phyloP scores from a whole-genome alignment of 129 eudicot genomes.

The Logfia minima region DNA sequence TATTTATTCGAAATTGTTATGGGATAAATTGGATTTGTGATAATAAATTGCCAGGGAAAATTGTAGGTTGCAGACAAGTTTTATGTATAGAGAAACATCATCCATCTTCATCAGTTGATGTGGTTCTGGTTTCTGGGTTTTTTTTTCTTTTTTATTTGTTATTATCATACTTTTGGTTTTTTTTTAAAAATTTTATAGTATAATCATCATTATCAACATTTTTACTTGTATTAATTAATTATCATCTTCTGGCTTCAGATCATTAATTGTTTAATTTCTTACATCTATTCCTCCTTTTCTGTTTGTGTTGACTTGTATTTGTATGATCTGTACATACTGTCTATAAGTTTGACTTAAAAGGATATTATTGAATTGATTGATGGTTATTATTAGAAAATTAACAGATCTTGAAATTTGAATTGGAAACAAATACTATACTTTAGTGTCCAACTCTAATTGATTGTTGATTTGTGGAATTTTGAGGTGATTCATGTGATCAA shows the following conservation, averaged over 20 bases:
- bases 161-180: conserved; percentile 50
- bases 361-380: not conserved
- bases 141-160: conserved; percentile 45
- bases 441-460: conserved; percentile 18
- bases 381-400: conserved; percentile 6
- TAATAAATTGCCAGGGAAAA: conserved; percentile 60
- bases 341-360: not conserved
- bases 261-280: conserved; percentile 1
- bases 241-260: conserved; percentile 13
- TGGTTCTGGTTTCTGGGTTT: conserved; percentile 34
- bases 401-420: conserved; percentile 1
- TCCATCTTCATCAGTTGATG: conserved; percentile 19
- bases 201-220: conserved; percentile 52
- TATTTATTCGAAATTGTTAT: conserved; percentile 58
- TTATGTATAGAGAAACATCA: conserved; percentile 58
- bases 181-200: conserved; percentile 47
- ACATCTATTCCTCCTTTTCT: not conserved
- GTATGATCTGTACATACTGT: not conserved
- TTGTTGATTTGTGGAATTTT: conserved; percentile 27
- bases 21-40: conserved; percentile 61
- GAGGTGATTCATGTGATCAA: conserved; percentile 25
- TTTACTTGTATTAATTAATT: conserved; percentile 44
- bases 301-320: conserved; percentile 1
- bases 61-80: conserved; percentile 58
- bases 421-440: conserved; percentile 10